These are phyloP conservation scores for Linnemannia schmuckeri DNA, from an alignment of 192 early-diverging fungal genomes.

Conservation along the genomic window DNA sequence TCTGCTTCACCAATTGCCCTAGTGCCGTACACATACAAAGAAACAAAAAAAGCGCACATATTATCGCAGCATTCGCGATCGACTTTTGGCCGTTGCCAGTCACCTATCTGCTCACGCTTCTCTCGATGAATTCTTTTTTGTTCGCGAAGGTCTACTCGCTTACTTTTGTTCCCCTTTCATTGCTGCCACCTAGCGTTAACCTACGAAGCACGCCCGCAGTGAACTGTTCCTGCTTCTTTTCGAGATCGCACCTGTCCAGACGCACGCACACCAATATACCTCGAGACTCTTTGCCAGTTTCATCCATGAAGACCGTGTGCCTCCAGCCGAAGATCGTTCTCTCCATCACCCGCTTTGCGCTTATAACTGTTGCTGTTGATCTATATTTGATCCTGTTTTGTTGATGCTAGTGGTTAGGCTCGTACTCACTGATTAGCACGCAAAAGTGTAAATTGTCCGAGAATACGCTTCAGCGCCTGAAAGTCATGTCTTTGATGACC, in stretches of 20 bases:
- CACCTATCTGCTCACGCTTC: not conserved
- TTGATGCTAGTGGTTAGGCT: not conserved
- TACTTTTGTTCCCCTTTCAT: not conserved
- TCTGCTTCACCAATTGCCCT: not conserved
- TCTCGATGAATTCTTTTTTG: not conserved
- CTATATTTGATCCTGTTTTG: not conserved
- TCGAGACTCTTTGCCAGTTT: conserved; percentile 38
- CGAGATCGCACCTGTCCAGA: conserved; percentile 37
- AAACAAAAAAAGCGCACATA: not conserved
- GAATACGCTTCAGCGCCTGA: conserved; percentile 7
- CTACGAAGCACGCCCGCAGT: conserved; percentile 24
- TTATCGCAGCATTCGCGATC: not conserved
- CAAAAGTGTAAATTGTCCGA: conserved; percentile 1
- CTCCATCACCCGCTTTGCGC: conserved; percentile 44
- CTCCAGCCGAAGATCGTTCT: conserved; percentile 22
- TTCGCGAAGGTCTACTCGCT: not conserved
- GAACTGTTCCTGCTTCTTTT: conserved; percentile 26
- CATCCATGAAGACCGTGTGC: conserved; percentile 19
- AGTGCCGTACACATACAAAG: not conserved
- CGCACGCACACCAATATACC: conserved; percentile 23
- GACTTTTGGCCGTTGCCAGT: not conserved
- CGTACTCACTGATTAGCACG: not conserved
- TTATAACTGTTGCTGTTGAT: not conserved
- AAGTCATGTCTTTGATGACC: conserved; percentile 4
- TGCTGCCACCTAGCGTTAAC: conserved; percentile 6